Percentiles rank a stretch among this genome's conserved stretches.
Conservation (phyloP, 1,284 basidiomycete species). For the Athelia sp. region DNA sequence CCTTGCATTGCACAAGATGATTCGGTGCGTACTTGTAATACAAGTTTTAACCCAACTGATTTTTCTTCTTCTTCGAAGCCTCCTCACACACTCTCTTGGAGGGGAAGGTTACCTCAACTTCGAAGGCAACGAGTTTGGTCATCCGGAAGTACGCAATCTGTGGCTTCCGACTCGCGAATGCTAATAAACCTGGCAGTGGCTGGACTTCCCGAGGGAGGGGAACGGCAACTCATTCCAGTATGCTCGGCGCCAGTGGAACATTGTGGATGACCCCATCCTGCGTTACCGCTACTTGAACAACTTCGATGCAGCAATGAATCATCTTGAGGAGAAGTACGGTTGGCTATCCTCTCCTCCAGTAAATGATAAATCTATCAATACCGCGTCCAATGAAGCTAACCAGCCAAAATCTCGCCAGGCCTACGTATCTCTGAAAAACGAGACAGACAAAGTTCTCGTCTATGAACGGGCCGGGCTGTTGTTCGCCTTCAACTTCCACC, state of each 20-base stretch:
- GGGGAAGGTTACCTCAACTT: slow-evolving; percentile 98
- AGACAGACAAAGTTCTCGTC: slow-evolving; percentile 87
- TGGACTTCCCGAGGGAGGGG: slow-evolving; percentile 95
- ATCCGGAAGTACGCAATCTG: slow-evolving; percentile 75
- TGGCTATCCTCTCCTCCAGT: slow-evolving; percentile 88
- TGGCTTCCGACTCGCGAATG: not conserved
- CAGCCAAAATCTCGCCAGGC: slow-evolving; percentile 43
- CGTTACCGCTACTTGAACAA: slow-evolving; percentile 92
- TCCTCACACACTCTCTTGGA: slow-evolving; percentile 88
- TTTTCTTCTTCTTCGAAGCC: slow-evolving; percentile 37
- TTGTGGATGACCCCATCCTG: slow-evolving; percentile 81
- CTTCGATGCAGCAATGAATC: slow-evolving; percentile 95
- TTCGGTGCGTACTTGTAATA: slow-evolving; percentile 57
- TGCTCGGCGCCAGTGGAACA: slow-evolving; percentile 93
- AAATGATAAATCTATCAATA: slow-evolving; percentile 3
- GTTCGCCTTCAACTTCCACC: slow-evolving; percentile 97
- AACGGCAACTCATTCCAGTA: slow-evolving; percentile 96
- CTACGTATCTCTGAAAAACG: slow-evolving; percentile 91
- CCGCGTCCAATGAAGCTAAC: slow-evolving; percentile 4
- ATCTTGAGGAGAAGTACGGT: slow-evolving; percentile 69
- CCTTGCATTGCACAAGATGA: slow-evolving; percentile 94
- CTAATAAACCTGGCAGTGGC: slow-evolving; percentile 60
- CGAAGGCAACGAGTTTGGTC: slow-evolving; percentile 97
- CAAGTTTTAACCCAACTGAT: slow-evolving; percentile 3
- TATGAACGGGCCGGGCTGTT: slow-evolving; percentile 91